phyloP scores from a whole-genome alignment of 768 basidiomycete genomes.

The Dacryopinax primogenitus region DNA sequence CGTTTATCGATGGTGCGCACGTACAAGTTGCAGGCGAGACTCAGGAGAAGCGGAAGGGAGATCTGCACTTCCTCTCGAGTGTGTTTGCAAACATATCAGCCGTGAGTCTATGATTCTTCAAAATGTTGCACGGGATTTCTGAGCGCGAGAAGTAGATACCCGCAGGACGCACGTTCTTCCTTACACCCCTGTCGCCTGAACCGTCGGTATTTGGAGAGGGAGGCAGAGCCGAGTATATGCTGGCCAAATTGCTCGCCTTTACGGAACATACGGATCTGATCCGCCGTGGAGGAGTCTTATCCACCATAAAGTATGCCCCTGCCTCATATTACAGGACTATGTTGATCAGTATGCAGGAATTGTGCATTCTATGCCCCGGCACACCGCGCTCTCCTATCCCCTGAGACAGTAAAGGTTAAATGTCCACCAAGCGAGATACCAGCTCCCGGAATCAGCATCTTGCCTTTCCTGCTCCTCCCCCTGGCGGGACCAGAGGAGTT shows the following conservation, averaged over 20 bases:
- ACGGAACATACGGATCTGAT: slow-evolving; percentile 83
- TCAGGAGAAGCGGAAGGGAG: slow-evolving; percentile 46
- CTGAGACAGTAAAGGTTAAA: slow-evolving; percentile 36
- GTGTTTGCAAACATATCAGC: slow-evolving; percentile 86
- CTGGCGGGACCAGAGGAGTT: slow-evolving; percentile 92
- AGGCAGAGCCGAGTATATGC: slow-evolving; percentile 60
- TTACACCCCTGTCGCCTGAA: slow-evolving; percentile 50
- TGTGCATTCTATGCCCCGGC: slow-evolving; percentile 57
- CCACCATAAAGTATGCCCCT: slow-evolving; percentile 63
- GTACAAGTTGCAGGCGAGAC: slow-evolving; percentile 29
- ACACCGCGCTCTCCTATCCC: slow-evolving; percentile 55
- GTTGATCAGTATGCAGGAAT: slow-evolving; percentile 41
- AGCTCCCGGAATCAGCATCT: slow-evolving; percentile 68
- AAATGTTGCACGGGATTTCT: not conserved
- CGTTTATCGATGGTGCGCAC: slow-evolving; percentile 61
- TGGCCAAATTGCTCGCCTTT: slow-evolving; percentile 70
- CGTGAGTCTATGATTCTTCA: slow-evolving; percentile 35
- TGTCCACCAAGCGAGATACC: slow-evolving; percentile 39
- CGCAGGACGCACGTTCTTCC: slow-evolving; percentile 64
- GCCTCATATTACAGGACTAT: not conserved
- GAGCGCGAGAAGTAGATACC: slow-evolving; percentile 41
- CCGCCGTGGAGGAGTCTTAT: slow-evolving; percentile 73
- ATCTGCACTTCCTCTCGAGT: slow-evolving; percentile 80
- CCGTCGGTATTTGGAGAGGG: slow-evolving; percentile 29
- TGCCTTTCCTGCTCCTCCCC: slow-evolving; percentile 77